These are phyloP conservation scores for Hericium coralloides DNA, from an alignment of 768 basidiomycete species.

Conservation along the genomic window DNA sequence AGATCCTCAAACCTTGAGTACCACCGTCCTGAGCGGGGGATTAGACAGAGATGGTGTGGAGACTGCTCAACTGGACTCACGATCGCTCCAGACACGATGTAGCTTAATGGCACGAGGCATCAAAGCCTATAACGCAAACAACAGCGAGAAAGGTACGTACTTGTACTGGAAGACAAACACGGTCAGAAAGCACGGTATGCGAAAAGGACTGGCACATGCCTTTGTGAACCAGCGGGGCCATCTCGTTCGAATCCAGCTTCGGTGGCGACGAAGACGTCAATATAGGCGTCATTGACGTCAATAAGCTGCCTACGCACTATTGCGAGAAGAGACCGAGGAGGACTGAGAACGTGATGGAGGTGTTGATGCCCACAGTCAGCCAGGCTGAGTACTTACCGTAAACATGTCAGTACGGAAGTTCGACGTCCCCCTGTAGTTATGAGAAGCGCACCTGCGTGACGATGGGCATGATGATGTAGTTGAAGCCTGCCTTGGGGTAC, in stretches of 20 bases:
- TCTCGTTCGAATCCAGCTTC: slow-evolving; percentile 17
- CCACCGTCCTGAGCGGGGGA: slow-evolving; percentile 20
- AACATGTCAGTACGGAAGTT: neutral
- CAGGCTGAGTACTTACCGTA: slow-evolving; percentile 16
- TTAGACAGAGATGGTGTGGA: neutral
- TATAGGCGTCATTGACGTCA: neutral
- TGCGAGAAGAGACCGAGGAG: slow-evolving; percentile 13
- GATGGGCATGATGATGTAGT: slow-evolving; percentile 21
- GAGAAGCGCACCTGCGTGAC: slow-evolving; percentile 12
- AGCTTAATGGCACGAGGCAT: slow-evolving; percentile 12
- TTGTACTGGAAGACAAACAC: too few relatives aligned
- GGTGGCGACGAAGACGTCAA: neutral
- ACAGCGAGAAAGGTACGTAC: too few relatives aligned
- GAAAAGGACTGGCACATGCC: slow-evolving; percentile 3
- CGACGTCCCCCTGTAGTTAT: neutral
- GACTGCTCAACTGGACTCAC: neutral
- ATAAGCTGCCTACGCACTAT: neutral
- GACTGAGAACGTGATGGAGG: slow-evolving; percentile 17
- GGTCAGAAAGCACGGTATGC: too few relatives aligned
- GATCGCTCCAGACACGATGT: slow-evolving; percentile 26
- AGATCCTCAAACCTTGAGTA: slow-evolving; percentile 17
- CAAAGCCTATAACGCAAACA: too few relatives aligned
- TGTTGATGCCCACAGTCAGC: slow-evolving; percentile 25
- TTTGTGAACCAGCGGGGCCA: slow-evolving; percentile 25
- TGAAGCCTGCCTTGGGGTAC: slow-evolving; percentile 20